A percentile compares a stretch with the other conserved stretches of the same genome.
These are phyloP conservation scores for Phaeomoniella chlamydospora DNA, from an alignment of 2,329 filamentous ascomycete species.

Conservation along the genomic window DNA sequence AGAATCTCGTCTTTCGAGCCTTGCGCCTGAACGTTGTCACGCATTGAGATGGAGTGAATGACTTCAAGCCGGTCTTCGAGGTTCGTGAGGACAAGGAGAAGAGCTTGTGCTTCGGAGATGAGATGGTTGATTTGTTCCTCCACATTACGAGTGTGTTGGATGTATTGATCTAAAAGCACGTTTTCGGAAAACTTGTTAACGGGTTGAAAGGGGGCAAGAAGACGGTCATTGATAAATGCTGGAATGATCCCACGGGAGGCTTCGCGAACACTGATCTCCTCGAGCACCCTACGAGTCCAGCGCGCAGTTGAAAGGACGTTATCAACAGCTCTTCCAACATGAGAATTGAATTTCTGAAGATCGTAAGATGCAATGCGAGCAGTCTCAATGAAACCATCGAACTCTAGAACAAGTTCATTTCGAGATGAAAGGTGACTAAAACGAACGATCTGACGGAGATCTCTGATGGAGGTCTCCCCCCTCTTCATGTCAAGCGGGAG, in stretches of 20 bases:
- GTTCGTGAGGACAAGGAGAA: conserved; percentile 50
- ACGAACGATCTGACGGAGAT: conserved; percentile 57
- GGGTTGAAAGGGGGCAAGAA: conserved; percentile 48
- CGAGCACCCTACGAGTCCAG: conserved; percentile 58
- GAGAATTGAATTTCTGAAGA: conserved; percentile 61
- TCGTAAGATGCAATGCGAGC: conserved; percentile 50
- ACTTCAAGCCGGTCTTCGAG: conserved; percentile 55
- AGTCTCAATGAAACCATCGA: conserved; percentile 60
- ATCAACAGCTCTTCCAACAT: conserved; percentile 60
- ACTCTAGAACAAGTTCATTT: conserved; percentile 59
- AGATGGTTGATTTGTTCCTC: conserved; percentile 54
- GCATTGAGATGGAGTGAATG: conserved; percentile 55
- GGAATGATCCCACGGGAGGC: conserved; percentile 20
- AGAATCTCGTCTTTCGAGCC: conserved; percentile 51
- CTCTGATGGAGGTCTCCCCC: conserved; percentile 58
- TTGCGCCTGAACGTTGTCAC: conserved; percentile 45
- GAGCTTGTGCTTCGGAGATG: conserved; percentile 54
- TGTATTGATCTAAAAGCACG: conserved; percentile 57
- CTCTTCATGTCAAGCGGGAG: conserved; percentile 69
- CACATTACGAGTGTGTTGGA: conserved; percentile 55
- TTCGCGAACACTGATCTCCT: conserved; percentile 38
- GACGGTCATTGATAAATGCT: conserved; percentile 28
- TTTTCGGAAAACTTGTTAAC: conserved; percentile 43
- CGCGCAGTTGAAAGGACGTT: conserved; percentile 60
- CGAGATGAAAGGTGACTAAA: conserved; percentile 51